These are phyloP conservation scores for Penicillium sp. DNA, from an alignment of 2,329 filamentous ascomycete genomes.

Conservation along the genomic window DNA sequence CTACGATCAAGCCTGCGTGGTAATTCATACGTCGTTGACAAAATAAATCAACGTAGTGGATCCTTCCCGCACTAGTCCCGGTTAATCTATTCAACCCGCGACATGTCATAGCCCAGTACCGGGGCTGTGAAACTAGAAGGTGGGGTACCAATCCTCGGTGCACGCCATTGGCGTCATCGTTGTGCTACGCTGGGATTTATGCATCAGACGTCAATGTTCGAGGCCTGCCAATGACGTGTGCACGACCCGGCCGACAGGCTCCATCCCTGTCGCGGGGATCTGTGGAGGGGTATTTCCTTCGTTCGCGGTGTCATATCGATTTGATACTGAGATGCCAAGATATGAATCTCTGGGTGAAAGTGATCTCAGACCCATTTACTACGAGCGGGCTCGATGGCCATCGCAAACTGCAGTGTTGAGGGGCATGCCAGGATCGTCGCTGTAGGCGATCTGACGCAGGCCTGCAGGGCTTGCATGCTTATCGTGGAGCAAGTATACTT, in stretches of 20 bases:
- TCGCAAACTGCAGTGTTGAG: background rate
- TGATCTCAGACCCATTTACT: background rate
- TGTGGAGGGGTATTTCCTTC: background rate
- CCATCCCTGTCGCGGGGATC: background rate
- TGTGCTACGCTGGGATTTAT: background rate
- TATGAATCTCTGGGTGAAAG: background rate
- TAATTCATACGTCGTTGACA: too few relatives aligned
- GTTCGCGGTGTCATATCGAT: background rate
- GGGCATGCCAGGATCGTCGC: background rate
- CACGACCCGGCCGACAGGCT: background rate
- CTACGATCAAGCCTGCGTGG: too few relatives aligned
- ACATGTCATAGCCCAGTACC: background rate
- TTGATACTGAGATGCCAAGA: background rate
- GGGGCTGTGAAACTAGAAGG: background rate
- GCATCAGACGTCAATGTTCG: background rate
- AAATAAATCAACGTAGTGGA: background rate
- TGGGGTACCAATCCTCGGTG: background rate
- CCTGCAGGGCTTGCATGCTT: background rate
- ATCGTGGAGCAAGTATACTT: background rate
- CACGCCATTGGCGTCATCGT: slow-evolving; percentile 19
- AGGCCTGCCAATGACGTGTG: slow-evolving; percentile 1
- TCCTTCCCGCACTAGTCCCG: background rate
- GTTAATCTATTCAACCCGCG: background rate
- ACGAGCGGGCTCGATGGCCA: background rate
- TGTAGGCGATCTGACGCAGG: background rate